phyloP scores from a whole-genome alignment of 2,329 filamentous ascomycete genomes.

The Botryotinia narcissicola region DNA sequence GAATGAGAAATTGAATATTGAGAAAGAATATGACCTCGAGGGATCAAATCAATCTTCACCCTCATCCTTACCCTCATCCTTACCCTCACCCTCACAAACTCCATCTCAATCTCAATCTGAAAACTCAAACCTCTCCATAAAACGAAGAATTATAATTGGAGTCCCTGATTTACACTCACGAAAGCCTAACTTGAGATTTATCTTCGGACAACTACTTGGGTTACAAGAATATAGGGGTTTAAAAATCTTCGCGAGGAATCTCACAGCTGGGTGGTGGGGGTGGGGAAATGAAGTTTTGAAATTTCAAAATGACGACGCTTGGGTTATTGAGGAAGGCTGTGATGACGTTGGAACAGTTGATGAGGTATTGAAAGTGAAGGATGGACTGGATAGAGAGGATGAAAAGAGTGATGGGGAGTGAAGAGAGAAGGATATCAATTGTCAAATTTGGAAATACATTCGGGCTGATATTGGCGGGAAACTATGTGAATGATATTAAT shows the following conservation, averaged over 20 bases:
- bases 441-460: background rate
- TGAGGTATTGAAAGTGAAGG: background rate
- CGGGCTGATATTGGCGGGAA: background rate
- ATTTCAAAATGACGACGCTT: constrained; percentile 61
- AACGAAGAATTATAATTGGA: constrained; percentile 54
- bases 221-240: constrained; percentile 52
- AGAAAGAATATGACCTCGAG: background rate
- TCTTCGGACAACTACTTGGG: constrained; percentile 57
- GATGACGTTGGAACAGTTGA: background rate
- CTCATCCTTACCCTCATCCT: background rate
- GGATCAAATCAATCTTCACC: background rate
- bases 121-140: background rate
- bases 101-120: background rate
- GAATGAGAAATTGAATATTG: constrained; percentile 42
- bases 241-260: constrained; percentile 74
- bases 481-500: background rate
- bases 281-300: constrained; percentile 74
- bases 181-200: constrained; percentile 66
- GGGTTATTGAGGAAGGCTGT: constrained; percentile 14
- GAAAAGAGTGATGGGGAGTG: background rate
- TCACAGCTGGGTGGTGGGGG: constrained; percentile 73
- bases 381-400: background rate
- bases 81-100: background rate
- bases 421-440: background rate
- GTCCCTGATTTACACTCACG: constrained; percentile 76